A percentile compares a stretch with the other conserved stretches of the same genome.
These are phyloP conservation scores for Leccinum pallidistipes DNA, from an alignment of 1,284 basidiomycete species.

Conservation along the genomic window DNA sequence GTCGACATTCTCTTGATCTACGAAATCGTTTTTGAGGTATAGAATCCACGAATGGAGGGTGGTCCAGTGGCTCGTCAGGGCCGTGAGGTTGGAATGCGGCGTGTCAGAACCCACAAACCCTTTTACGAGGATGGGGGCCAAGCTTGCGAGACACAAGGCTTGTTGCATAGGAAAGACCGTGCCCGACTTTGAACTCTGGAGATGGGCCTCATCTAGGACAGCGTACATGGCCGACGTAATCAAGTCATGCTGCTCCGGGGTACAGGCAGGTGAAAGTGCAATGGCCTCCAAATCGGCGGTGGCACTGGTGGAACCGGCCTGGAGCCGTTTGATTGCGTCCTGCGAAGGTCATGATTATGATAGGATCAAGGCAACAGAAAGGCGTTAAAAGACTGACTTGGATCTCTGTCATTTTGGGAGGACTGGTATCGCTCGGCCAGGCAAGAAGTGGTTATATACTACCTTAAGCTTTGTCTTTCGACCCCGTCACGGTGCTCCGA, in stretches of 20 bases:
- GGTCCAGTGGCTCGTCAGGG: conserved; percentile 21
- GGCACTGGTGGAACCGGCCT: conserved; percentile 23
- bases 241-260: conserved; percentile 20
- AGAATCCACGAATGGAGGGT: conserved; percentile 27
- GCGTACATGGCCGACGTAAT: conserved; percentile 23
- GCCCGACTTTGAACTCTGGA: conserved; percentile 19
- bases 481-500: no score
- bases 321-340: conserved; percentile 23
- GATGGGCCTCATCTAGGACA: conserved; percentile 21
- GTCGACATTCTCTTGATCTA: conserved; percentile 24
- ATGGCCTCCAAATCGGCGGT: conserved; percentile 15
- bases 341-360: neutral
- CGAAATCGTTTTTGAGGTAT: conserved; percentile 27
- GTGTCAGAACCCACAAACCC: conserved; percentile 1
- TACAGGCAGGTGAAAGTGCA: conserved; percentile 24
- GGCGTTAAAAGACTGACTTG: conserved; percentile 10
- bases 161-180: conserved; percentile 24
- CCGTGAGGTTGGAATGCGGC: conserved; percentile 1
- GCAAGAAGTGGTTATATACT: conserved; percentile 1
- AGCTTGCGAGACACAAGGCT: conserved; percentile 16
- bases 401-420: conserved; percentile 19
- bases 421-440: neutral
- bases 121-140: conserved; percentile 19
- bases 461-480: no score
- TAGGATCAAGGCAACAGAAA: conserved; percentile 1